Base-by-base conservation (phyloP, 1,284 basidiomycete genomes). In the Leccinum griseonigrum region DNA sequence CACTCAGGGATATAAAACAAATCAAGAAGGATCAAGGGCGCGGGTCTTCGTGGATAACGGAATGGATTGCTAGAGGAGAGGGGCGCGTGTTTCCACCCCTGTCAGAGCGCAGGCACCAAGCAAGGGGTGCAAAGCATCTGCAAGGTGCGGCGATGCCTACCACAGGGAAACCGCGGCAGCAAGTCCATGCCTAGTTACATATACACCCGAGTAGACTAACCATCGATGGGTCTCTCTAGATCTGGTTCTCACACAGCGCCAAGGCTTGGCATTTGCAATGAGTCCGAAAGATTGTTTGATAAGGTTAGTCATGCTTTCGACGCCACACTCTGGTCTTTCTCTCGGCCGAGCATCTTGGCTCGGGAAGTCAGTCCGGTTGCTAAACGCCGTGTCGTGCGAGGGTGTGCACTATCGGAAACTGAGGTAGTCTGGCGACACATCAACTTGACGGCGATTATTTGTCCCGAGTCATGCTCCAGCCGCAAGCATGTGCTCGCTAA, bases 1-100 rank as follows among this genome's bases (percentile, higher is more conserved):
- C 80, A 5, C 69, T 82, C 56, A 71, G 64, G 54, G 77, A 75
- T n/a, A 71, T 82, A 10, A 79, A 79, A 54, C 70, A 67, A 57
- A 72, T 68, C 3, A 67, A 77, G 38, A 70, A 62, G 31, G 66
- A 63, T 28, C 66, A 69, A 56, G 69, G 69, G n/a, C 71, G 68
- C 34, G 71, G 69, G 31, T 60, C 68, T 8, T 71, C 52, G 68
- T 73, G 69, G 71, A 67, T 71, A 57, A 69, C 70, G 0, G 70
- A 72, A 28, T 73, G 71, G 71, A 54, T 71, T 26, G 71, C 69
- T 11, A 29, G 3, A n/a, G 69, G 69, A 29, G 68, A 70, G 26
- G 69, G 66, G 52, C 69, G 64, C 8, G 48, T 56, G 60, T 60
- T 73, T 22, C 62, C 68, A n/a, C 40, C 61, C 1, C 34, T 73